Conservation (phyloP, 140 eudicot species). For the Stevia rebaudiana region DNA sequence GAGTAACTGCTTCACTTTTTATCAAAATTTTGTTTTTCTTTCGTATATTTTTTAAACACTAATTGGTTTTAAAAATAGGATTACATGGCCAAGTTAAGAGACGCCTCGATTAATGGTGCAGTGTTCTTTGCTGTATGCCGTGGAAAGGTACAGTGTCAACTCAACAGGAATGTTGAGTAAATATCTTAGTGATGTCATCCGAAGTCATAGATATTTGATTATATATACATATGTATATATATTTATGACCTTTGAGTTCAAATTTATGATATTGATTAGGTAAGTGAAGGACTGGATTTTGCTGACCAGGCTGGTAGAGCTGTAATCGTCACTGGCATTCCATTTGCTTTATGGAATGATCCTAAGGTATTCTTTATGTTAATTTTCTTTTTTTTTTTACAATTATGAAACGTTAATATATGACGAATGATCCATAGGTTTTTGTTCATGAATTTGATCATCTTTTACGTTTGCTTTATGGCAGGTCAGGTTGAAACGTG, state of each 20-base stretch:
- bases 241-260: neutral
- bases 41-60: neutral
- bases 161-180: neutral
- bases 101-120: conserved; percentile 67
- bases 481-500: conserved; percentile 93
- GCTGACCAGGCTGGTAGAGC: conserved; percentile 97
- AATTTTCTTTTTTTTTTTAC: neutral
- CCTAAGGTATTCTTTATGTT: conserved; percentile 63
- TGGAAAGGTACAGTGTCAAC: conserved; percentile 63
- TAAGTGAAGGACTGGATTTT: conserved; percentile 97
- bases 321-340: conserved; percentile 86
- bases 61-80: conserved; percentile 51
- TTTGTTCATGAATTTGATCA: conserved; percentile 7
- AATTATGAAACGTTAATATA: neutral
- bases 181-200: neutral
- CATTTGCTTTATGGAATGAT: conserved; percentile 85
- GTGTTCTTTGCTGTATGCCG: conserved; percentile 98
- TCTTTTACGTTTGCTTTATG: conserved; percentile 10
- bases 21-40: neutral
- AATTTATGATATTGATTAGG: conserved; percentile 38
- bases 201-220: neutral
- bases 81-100: conserved; percentile 75
- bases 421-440: conserved; percentile 1
- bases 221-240: neutral
- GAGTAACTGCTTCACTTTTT: conserved; percentile 17